Evolutionary conservation across 768 basidiomycete genomes (phyloP).

Genomic region (Tubosaeta sp.): DNA sequence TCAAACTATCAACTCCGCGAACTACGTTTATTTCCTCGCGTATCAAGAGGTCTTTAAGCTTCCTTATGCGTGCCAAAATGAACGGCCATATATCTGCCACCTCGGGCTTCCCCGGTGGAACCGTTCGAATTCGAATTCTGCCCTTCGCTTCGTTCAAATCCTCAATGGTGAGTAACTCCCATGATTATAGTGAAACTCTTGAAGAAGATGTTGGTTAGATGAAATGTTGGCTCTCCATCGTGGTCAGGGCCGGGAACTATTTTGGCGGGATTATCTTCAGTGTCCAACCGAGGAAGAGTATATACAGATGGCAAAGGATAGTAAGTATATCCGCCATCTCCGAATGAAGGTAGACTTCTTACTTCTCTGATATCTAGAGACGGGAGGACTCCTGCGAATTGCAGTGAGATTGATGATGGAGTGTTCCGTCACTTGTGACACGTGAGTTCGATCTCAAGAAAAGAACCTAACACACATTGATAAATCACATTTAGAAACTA

Average conservation of each 20-base stretch:
- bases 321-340: conserved; percentile 39
- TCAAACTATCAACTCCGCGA: conserved; percentile 95
- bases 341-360: background rate
- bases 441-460: conserved; percentile 39
- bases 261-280: conserved; percentile 87
- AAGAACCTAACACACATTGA: background rate
- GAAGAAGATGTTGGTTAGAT: conserved; percentile 23
- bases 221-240: conserved; percentile 85
- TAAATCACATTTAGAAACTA: conserved; percentile 37
- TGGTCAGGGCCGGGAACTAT: conserved; percentile 88
- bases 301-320: conserved; percentile 92
- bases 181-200: background rate
- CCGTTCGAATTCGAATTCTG: conserved; percentile 18
- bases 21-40: conserved; percentile 95
- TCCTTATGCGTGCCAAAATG: conserved; percentile 4
- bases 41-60: conserved; percentile 69
- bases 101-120: conserved; percentile 18
- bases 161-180: conserved; percentile 57
- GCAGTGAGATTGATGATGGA: conserved; percentile 97
- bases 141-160: conserved; percentile 57
- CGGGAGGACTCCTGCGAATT: conserved; percentile 87
- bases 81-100: conserved; percentile 35
- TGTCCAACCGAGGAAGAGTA: conserved; percentile 97
- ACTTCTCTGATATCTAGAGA: conserved; percentile 54
- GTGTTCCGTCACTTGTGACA: conserved; percentile 52